phyloP scores from a whole-genome alignment of 1,284 basidiomycete species.

The Apiotrichum mycotoxinovorans region DNA sequence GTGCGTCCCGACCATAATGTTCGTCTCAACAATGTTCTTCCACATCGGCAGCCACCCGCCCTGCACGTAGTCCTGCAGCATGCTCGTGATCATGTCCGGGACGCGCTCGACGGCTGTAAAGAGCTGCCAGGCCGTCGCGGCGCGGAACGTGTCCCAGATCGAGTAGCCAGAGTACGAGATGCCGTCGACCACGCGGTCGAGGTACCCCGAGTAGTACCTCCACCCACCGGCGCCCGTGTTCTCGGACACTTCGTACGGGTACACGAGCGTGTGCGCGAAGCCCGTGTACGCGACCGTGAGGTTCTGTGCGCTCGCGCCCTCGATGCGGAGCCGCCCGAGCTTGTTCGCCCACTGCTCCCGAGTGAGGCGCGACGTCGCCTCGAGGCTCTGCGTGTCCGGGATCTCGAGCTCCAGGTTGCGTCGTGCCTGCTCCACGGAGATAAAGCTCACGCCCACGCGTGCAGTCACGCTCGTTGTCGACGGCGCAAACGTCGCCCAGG shows the following conservation, averaged over 20 bases:
- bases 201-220: conserved; percentile 63
- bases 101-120: conserved; percentile 70
- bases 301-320: conserved; percentile 52
- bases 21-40: conserved; percentile 71
- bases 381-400: conserved; percentile 54
- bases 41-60: conserved; percentile 85
- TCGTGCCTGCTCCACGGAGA: conserved; percentile 69
- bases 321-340: conserved; percentile 61
- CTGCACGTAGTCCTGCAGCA: conserved; percentile 71
- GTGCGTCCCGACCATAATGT: conserved; percentile 65
- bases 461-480: conserved; percentile 56
- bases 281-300: conserved; percentile 34
- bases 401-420: conserved; percentile 57
- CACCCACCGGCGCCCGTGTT: conserved; percentile 44
- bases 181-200: conserved; percentile 57
- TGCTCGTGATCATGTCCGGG: conserved; percentile 69
- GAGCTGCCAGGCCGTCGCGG: conserved; percentile 73
- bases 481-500: conserved; percentile 57
- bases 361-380: conserved; percentile 60
- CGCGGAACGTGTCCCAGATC: conserved; percentile 80
- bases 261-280: conserved; percentile 53
- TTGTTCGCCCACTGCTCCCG: conserved; percentile 69
- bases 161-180: conserved; percentile 75
- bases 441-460: conserved; percentile 71
- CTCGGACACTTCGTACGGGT: conserved; percentile 74